Base-by-base conservation (phyloP, 192 early-diverging fungal species). In the Obelidium mucronatum region DNA sequence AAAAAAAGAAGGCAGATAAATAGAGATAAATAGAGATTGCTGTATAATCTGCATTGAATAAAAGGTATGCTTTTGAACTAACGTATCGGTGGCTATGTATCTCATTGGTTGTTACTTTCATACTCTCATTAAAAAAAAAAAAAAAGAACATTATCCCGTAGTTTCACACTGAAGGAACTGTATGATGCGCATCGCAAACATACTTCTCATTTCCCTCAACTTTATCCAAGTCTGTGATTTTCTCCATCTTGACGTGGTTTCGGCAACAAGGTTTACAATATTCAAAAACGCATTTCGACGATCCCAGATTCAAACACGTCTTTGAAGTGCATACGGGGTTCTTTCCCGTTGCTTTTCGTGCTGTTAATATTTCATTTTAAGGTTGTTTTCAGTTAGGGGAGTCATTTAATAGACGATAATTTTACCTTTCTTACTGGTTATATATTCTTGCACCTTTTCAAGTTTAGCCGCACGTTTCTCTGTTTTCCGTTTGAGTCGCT, bases 241-340 rank as follows among this genome's bases (percentile, higher is more conserved):
- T 58, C 0, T 58, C 55, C 24, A 8, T 24, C 55, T 58, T 58
- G 55, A 58, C 69, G 30, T 72, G 8, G n/a, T 54, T 37, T 13
- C 69, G 52, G 52, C 82, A 84, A 64, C 82, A 84, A 5, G 19
- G 58, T 66, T 86, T 86, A 72, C 85, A 86, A 8, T 72, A 56
- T 22, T 17, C 17, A 36, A 60, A 69, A 19, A 60, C 71, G 66
- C 85, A 86, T 58, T 81, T 84, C 28, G 39, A 19, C 15, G 80
- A 79, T 30, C 68, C 53, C 34, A 80, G 68, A 59, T 86, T 83
- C 26, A 70, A 59, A 53, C 84, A 86, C 24, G 24, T 56, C 24
- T 42, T 22, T 17, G 4, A 5, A 15, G 69, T 30, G 58, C 82
- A 80, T 17, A 75, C 33, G 26, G 56, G 64, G 37, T 56, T 78